Evolutionary conservation across 441 rosid genomes (phyloP).

Genomic region (Omphalea diandra): DNA sequence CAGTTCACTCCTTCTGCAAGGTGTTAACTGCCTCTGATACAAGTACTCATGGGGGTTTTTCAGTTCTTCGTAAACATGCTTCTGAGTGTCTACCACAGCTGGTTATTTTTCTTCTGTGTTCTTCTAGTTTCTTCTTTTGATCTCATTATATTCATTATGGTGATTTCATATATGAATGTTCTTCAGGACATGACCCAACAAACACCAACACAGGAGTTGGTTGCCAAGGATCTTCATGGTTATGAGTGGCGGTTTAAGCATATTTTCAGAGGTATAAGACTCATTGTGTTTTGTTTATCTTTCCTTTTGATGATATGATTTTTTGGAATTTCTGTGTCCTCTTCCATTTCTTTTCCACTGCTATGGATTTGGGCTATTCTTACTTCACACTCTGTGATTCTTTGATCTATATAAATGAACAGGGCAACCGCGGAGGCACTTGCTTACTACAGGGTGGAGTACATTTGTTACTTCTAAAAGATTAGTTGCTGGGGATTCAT

Average conservation of each 20-base stretch:
- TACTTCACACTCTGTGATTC: background rate
- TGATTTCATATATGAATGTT: slow-evolving; percentile 23
- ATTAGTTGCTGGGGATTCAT: slow-evolving; percentile 88
- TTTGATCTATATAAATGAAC: slow-evolving; percentile 8
- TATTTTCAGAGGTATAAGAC: slow-evolving; percentile 83
- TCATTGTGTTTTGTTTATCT: background rate
- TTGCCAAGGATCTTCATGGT: slow-evolving; percentile 82
- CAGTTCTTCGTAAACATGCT: slow-evolving; percentile 92
- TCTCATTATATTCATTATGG: background rate
- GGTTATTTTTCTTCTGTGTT: slow-evolving; percentile 38
- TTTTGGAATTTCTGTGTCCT: background rate
- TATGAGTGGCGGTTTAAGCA: slow-evolving; percentile 93
- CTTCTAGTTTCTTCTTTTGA: background rate
- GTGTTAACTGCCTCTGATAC: slow-evolving; percentile 93
- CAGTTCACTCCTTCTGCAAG: slow-evolving; percentile 76
- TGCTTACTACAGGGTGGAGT: slow-evolving; percentile 98
- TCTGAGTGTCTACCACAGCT: slow-evolving; percentile 80
- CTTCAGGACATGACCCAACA: slow-evolving; percentile 79
- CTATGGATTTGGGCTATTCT: background rate
- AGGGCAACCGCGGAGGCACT: slow-evolving; percentile 97
- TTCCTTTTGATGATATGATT: background rate
- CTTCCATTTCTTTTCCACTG: background rate
- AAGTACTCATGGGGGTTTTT: slow-evolving; percentile 98
- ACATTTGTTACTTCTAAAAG: slow-evolving; percentile 88
- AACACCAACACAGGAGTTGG: slow-evolving; percentile 86